These are phyloP conservation scores for Saturnispora dispora DNA, from an alignment of 805 yeast species.

Conservation along the genomic window DNA sequence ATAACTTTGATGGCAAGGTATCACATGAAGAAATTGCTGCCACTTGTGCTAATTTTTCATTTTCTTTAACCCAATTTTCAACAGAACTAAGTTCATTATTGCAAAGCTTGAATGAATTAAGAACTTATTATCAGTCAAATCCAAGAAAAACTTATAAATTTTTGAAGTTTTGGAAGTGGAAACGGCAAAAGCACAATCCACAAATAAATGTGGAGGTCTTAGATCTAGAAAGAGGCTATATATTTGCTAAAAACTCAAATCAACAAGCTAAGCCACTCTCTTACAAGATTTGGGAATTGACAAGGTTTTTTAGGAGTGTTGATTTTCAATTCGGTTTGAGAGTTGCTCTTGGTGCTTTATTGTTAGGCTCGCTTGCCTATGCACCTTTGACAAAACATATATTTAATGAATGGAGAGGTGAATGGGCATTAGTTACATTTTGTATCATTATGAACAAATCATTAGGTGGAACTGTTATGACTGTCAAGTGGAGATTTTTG, in stretches of 20 bases:
- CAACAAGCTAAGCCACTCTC: constrained; percentile 10
- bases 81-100: constrained; percentile 45
- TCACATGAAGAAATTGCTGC: constrained; percentile 80
- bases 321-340: constrained; percentile 74
- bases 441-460: constrained; percentile 81
- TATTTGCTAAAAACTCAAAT: constrained; percentile 5
- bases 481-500: constrained; percentile 60
- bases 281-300: constrained; percentile 38
- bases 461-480: constrained; percentile 75
- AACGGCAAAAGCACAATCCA: not conserved
- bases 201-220: not conserved
- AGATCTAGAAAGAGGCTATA: constrained; percentile 8
- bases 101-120: constrained; percentile 30
- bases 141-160: constrained; percentile 38
- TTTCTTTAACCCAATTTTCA: constrained; percentile 53
- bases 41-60: constrained; percentile 71
- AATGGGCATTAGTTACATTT: constrained; percentile 78
- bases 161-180: constrained; percentile 41
- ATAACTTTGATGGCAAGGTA: constrained; percentile 34
- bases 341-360: constrained; percentile 69
- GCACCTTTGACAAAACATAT: constrained; percentile 41
- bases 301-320: constrained; percentile 46
- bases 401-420: constrained; percentile 65
- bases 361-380: constrained; percentile 60
- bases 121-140: not conserved